Conservation (phyloP, 2,329 filamentous ascomycete species). For the Cytospora piceicola region DNA sequence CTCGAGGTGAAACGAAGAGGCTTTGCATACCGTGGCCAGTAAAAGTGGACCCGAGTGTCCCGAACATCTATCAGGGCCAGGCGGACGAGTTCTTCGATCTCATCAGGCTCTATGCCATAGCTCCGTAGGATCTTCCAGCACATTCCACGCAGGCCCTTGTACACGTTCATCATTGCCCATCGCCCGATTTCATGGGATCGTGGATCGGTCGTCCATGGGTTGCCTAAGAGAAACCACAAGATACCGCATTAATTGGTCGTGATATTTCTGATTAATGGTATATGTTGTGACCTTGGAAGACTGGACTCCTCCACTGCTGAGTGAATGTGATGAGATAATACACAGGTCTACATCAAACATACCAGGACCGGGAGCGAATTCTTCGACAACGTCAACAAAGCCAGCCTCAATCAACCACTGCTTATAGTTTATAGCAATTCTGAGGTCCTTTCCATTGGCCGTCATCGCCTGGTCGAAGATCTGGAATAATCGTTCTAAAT, state of each 20-base stretch:
- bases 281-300: too few species aligned
- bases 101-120: slow-evolving; percentile 35
- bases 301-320: too few species aligned
- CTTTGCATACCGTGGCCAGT: slow-evolving; percentile 5
- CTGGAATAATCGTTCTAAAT: not conserved
- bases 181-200: slow-evolving; percentile 36
- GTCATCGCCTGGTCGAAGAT: slow-evolving; percentile 21
- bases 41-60: slow-evolving; percentile 9
- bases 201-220: slow-evolving; percentile 38
- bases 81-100: slow-evolving; percentile 36
- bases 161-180: slow-evolving; percentile 39
- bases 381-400: slow-evolving; percentile 39
- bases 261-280: too few species aligned
- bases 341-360: not conserved
- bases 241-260: too few species aligned
- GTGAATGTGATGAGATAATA: too few species aligned
- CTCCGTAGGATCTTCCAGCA: slow-evolving; percentile 36
- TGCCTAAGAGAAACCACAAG: slow-evolving; percentile 29
- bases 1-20: not conserved
- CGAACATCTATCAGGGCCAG: slow-evolving; percentile 32
- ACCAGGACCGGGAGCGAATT: slow-evolving; percentile 21
- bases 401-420: slow-evolving; percentile 37
- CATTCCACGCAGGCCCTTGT: slow-evolving; percentile 36
- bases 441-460: slow-evolving; percentile 30
- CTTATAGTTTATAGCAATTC: slow-evolving; percentile 32